These are phyloP conservation scores for Talaromyces sp. DNA, from an alignment of 2,329 filamentous ascomycete species.

Conservation along the genomic window DNA sequence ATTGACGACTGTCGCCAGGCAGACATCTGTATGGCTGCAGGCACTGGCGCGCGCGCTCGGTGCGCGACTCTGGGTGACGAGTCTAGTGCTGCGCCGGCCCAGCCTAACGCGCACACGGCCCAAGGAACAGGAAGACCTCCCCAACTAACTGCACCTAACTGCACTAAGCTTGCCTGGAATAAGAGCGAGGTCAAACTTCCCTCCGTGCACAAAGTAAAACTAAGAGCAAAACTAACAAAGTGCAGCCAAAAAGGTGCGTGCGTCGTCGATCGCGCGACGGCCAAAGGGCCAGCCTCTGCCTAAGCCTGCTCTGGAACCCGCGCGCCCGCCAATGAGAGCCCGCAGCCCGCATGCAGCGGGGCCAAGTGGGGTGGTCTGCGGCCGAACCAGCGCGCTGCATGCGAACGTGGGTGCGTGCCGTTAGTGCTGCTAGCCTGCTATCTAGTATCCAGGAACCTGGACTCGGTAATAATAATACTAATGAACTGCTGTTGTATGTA, in stretches of 20 bases:
- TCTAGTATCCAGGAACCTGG: not conserved
- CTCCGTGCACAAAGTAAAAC: no score
- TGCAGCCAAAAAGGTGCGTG: slow-evolving; percentile 11
- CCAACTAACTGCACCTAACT: not conserved
- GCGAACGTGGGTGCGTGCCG: not conserved
- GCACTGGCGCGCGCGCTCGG: not conserved
- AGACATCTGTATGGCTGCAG: not conserved
- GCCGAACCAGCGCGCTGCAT: not conserved
- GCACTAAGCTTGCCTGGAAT: no score
- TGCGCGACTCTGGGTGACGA: not conserved
- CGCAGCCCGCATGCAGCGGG: not conserved
- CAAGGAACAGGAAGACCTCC: slow-evolving; percentile 5
- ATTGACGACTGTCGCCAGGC: not conserved
- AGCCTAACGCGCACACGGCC: not conserved
- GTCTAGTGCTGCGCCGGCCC: not conserved
- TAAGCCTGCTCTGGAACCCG: not conserved
- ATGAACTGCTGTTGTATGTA: no score
- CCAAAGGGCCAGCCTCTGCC: slow-evolving; percentile 5
- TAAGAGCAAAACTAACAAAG: not conserved
- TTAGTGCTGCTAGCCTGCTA: not conserved
- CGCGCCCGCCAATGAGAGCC: not conserved
- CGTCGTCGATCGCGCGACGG: not conserved
- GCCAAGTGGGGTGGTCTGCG: not conserved
- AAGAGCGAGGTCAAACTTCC: no score
- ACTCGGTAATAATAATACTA: not conserved